Base-by-base conservation (phyloP, 2,329 filamentous ascomycete species). In the Stagonosporopsis chrysanthemi region DNA sequence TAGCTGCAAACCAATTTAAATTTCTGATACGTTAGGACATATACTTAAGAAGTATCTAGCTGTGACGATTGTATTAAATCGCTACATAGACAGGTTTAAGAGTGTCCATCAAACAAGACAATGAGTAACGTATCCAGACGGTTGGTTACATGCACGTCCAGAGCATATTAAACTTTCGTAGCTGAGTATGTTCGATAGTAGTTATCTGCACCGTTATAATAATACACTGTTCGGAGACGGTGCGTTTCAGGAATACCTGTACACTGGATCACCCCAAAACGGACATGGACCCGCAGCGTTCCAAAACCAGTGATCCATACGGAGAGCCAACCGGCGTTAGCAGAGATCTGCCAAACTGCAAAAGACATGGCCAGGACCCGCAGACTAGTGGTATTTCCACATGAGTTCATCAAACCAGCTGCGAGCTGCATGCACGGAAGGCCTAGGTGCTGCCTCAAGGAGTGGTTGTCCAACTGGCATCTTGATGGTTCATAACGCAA, bases 261-360 rank as follows among this genome's bases (percentile, higher is more conserved):
- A 28, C 15, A n/a, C 31, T 12, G 12, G 14, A n/a, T 24, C 15
- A 5, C 24, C 28, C 47, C 31, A 39, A 33, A 39, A 41, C 31
- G 36, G 42, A 47, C 29, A 31, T 23, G 8, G 38, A 57, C 23
- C 47, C 43, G 47, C 23, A 52, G 24, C 29, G n/a, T 17, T 17
- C 22, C 47, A 6, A 24, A 46, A 40, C 4, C 4, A 23, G 36
- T 36, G 9, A 43, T 36, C 24, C 38, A 33, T 38, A 42, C 54
- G 54, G 47, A n/a, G 44, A 15, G 54, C 42, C 38, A 47, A 57
- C 47, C 47, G 43, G 39, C 17, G 29, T 29, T 14, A 29, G 40
- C 31, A 38, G 29, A 36, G 17, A 35, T 24, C 15, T 28, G 17
- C 15, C 33, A 47, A n/a, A 23, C 9, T 19, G 19, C 19, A 19